A percentile compares a stretch with the other conserved stretches of the same genome.
These are phyloP conservation scores for Lindgomyces ingoldianus DNA, from an alignment of 495 filamentous ascomycete genomes.

Conservation along the genomic window DNA sequence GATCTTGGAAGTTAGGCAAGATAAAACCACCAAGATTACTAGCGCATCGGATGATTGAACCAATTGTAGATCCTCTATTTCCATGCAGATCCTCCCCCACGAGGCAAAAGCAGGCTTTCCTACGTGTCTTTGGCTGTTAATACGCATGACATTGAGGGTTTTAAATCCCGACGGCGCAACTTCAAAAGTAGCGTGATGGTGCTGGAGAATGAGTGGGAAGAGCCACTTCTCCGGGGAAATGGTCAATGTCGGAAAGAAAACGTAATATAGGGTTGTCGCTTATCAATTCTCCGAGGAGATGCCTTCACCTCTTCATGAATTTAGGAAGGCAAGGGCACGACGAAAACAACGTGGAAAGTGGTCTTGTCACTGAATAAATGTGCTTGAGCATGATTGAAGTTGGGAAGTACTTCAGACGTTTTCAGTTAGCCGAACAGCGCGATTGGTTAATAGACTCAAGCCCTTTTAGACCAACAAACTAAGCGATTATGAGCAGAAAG, in stretches of 20 bases:
- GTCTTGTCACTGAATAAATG: too few relatives aligned
- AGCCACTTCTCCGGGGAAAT: constrained; percentile 16
- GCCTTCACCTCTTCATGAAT: background rate
- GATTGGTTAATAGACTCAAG: too few relatives aligned
- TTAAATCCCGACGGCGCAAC: constrained; percentile 1
- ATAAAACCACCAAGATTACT: constrained; percentile 5
- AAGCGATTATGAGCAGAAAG: too few relatives aligned
- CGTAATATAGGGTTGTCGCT: constrained; percentile 4
- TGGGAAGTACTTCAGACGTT: too few relatives aligned
- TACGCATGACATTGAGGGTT: constrained; percentile 2
- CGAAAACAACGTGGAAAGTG: too few relatives aligned
- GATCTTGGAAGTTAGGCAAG: background rate
- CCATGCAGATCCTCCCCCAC: constrained; percentile 4
- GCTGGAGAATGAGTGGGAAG: constrained; percentile 4
- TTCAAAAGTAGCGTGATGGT: constrained; percentile 6
- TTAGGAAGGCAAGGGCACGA: background rate
- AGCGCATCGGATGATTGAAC: background rate
- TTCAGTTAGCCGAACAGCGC: too few relatives aligned
- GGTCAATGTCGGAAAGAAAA: constrained; percentile 6
- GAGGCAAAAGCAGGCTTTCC: constrained; percentile 1
- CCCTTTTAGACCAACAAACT: too few relatives aligned
- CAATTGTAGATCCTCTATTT: constrained; percentile 4
- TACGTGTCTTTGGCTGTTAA: background rate
- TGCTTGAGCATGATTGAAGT: too few relatives aligned
- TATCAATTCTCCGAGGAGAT: constrained; percentile 10